These are phyloP conservation scores for Ajuga chamaepitys DNA, from an alignment of 257 asterid species.

Conservation along the genomic window DNA sequence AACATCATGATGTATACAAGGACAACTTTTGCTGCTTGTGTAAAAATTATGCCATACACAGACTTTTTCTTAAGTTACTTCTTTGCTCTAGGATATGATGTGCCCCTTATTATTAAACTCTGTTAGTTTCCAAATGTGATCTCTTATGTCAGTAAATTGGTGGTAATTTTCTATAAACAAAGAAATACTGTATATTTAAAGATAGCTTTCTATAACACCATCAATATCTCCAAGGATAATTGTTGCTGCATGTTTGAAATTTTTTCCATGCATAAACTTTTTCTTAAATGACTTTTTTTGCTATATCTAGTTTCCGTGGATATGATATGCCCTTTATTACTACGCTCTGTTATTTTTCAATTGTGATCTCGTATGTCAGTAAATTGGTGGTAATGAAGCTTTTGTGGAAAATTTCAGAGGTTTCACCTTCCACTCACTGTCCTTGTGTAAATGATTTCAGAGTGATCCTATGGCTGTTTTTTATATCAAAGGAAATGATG, in stretches of 20 bases:
- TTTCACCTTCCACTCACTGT: constrained; percentile 14
- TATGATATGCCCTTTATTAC: neutral
- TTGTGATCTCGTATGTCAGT: neutral
- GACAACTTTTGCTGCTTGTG: constrained; percentile 5
- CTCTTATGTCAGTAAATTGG: neutral
- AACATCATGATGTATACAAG: constrained; percentile 2
- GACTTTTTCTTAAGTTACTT: constrained; percentile 4
- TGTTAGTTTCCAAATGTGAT: constrained; percentile 5
- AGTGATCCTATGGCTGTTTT: constrained; percentile 94
- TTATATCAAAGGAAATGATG: constrained; percentile 67
- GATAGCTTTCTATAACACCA: neutral
- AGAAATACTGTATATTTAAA: too few relatives aligned
- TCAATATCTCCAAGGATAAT: neutral
- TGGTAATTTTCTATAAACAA: too few relatives aligned
- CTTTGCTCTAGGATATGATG: constrained; percentile 7
- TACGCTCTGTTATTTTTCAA: neutral
- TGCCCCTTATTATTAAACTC: neutral
- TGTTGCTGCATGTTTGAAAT: too few relatives aligned
- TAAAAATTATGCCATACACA: neutral
- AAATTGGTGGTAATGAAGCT: neutral
- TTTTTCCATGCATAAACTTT: neutral
- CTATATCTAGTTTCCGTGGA: constrained; percentile 3
- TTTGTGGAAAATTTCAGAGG: neutral
- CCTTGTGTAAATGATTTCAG: constrained; percentile 42
- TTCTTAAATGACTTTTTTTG: constrained; percentile 8